phyloP scores from a whole-genome alignment of 2,329 filamentous ascomycete species.

The Paracorniculantispora psalliotae region DNA sequence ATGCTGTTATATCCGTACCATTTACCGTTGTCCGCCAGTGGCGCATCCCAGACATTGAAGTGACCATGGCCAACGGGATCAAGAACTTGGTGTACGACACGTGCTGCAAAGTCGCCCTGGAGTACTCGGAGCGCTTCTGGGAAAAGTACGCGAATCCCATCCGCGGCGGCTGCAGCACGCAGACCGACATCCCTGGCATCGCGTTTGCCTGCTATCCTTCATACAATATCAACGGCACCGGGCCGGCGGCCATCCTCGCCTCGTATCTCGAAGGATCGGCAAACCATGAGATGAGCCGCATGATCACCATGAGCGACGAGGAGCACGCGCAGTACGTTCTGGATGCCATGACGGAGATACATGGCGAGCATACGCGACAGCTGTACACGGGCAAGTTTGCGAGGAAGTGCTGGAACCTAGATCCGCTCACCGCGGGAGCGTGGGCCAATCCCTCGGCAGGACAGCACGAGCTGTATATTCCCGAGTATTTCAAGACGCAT shows the following conservation, averaged over 20 bases:
- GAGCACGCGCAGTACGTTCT: conserved; percentile 60
- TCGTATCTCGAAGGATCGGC: conserved; percentile 48
- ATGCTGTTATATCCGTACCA: conserved; percentile 59
- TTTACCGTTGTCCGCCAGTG: conserved; percentile 61
- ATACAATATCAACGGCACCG: conserved; percentile 60
- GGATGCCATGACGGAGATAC: conserved; percentile 63
- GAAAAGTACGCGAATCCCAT: conserved; percentile 50
- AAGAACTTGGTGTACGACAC: conserved; percentile 38
- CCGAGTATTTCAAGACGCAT: conserved; percentile 67
- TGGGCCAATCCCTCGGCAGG: conserved; percentile 59
- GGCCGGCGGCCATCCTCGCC: conserved; percentile 57
- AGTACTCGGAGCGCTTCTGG: conserved; percentile 62
- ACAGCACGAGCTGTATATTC: conserved; percentile 65
- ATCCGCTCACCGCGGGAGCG: conserved; percentile 55
- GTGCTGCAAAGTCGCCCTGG: conserved; percentile 58
- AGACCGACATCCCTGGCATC: conserved; percentile 55
- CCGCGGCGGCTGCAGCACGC: conserved; percentile 56
- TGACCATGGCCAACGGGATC: conserved; percentile 44
- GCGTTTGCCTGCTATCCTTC: conserved; percentile 62
- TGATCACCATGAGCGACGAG: conserved; percentile 46
- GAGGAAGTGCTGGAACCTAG: conserved; percentile 60
- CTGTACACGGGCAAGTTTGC: conserved; percentile 63
- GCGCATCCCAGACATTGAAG: conserved; percentile 45
- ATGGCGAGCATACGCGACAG: conserved; percentile 53
- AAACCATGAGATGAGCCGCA: conserved; percentile 24